Evolutionary conservation across 1,284 basidiomycete species (phyloP).

Genomic region (Takashimella tepidaria): DNA sequence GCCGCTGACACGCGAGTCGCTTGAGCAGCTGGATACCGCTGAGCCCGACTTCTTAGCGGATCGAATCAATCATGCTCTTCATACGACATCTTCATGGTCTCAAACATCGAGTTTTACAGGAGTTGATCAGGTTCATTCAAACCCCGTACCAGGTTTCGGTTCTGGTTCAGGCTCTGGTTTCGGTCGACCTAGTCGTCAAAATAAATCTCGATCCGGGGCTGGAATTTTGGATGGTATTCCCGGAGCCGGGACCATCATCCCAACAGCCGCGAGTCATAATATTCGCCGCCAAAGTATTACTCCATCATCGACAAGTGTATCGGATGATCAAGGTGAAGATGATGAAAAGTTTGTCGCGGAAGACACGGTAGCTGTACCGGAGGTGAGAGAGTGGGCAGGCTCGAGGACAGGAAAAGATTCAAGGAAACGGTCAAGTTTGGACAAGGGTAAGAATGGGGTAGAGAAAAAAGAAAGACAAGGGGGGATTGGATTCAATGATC

Average conservation of each 20-base stretch:
- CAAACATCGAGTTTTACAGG: no score
- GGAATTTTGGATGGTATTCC: not conserved
- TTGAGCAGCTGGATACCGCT: not conserved
- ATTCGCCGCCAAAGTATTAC: slow-evolving; percentile 7
- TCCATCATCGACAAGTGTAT: slow-evolving; percentile 21
- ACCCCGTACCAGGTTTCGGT: not conserved
- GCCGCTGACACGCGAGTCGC: not conserved
- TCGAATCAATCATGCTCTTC: not conserved
- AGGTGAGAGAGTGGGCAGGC: slow-evolving; percentile 11
- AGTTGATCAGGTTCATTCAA: not conserved
- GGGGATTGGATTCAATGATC: slow-evolving; percentile 17
- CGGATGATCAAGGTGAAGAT: slow-evolving; percentile 22
- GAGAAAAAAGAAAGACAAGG: slow-evolving; percentile 7
- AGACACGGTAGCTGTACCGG: not conserved
- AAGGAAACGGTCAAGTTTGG: slow-evolving; percentile 13
- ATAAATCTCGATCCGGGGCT: no score
- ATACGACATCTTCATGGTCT: not conserved
- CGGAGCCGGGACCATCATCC: not conserved
- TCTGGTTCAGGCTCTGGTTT: not conserved
- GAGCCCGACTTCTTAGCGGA: not conserved
- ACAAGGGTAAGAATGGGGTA: slow-evolving; percentile 5
- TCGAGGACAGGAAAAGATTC: slow-evolving; percentile 8
- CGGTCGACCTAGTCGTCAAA: not conserved
- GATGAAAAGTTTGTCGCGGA: slow-evolving; percentile 1
- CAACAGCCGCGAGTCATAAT: not conserved